A percentile compares a stretch with the other conserved stretches of the same genome.
These are phyloP conservation scores for Candida ortonii DNA, from an alignment of 805 yeast genomes.

Conservation along the genomic window DNA sequence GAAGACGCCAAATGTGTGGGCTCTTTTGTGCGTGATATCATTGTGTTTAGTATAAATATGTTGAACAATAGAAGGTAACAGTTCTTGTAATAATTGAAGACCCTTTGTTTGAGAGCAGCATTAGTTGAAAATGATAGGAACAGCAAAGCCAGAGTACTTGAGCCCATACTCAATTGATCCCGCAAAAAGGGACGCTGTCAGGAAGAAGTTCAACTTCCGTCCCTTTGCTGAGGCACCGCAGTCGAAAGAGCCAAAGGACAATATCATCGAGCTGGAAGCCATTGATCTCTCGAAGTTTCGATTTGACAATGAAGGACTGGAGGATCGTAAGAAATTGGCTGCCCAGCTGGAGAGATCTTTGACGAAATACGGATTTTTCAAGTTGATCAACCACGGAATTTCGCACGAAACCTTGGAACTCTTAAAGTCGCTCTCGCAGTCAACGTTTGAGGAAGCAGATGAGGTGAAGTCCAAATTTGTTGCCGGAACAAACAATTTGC, in stretches of 20 bases:
- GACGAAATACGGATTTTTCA: constrained; percentile 44
- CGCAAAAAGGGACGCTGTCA: constrained; percentile 12
- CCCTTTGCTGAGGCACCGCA: constrained; percentile 29
- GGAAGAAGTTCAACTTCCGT: constrained; percentile 30
- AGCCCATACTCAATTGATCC: constrained; percentile 8
- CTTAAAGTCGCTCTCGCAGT: constrained; percentile 41
- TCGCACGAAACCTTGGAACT: constrained; percentile 32
- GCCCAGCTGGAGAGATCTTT: constrained; percentile 38
- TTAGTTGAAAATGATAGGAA: too few species aligned
- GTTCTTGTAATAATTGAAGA: too few species aligned
- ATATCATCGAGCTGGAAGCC: constrained; percentile 32
- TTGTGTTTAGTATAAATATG: too few species aligned
- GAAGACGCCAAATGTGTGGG: too few species aligned
- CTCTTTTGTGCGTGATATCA: too few species aligned
- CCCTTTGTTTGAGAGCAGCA: too few species aligned
- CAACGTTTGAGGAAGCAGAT: constrained; percentile 39
- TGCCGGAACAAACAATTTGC: constrained; percentile 33
- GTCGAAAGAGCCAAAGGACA: constrained; percentile 14
- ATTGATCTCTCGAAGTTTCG: constrained; percentile 37
- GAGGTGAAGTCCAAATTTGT: constrained; percentile 37
- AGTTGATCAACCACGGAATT: constrained; percentile 41
- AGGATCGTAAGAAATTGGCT: constrained; percentile 35
- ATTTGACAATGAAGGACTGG: constrained; percentile 37
- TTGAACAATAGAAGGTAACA: too few species aligned
- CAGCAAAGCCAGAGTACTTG: too few species aligned